phyloP scores from a whole-genome alignment of 2,329 filamentous ascomycete genomes.

The Albifimbria verrucaria region DNA sequence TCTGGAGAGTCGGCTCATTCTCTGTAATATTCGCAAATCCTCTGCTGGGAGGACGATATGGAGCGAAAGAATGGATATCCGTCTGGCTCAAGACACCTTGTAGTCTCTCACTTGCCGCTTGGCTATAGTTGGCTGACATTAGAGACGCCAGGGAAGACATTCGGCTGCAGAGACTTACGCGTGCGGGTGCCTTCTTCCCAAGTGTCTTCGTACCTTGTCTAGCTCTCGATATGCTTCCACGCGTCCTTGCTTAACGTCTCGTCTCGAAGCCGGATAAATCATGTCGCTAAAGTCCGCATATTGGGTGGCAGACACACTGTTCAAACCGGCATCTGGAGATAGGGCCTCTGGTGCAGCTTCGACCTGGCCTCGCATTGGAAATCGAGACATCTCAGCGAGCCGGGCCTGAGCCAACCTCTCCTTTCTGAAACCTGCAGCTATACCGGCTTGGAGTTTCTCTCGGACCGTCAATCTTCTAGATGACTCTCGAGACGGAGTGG shows the following conservation, averaged over 20 bases:
- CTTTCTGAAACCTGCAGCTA: neutral
- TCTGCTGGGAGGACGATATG: neutral
- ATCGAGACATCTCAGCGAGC: neutral
- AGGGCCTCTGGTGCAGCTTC: no score
- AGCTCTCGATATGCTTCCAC: neutral
- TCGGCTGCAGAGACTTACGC: neutral
- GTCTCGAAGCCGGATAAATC: neutral
- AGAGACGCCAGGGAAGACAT: neutral
- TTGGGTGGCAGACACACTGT: no score
- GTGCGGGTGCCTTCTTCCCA: neutral
- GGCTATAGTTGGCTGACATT: neutral
- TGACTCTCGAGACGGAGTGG: no score
- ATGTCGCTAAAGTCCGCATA: no score
- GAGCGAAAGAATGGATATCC: neutral
- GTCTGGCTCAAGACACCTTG: neutral
- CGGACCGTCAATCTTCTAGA: neutral
- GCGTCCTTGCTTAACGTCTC: neutral
- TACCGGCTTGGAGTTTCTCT: neutral
- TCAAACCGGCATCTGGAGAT: no score
- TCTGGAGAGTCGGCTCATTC: neutral
- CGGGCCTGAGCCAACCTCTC: neutral
- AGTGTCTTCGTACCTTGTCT: neutral
- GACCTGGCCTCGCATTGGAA: no score
- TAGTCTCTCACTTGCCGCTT: neutral
- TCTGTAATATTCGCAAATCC: neutral